Evolutionary conservation across 805 yeast genomes (phyloP).

Genomic region (Saccharomycopsis sp.): DNA sequence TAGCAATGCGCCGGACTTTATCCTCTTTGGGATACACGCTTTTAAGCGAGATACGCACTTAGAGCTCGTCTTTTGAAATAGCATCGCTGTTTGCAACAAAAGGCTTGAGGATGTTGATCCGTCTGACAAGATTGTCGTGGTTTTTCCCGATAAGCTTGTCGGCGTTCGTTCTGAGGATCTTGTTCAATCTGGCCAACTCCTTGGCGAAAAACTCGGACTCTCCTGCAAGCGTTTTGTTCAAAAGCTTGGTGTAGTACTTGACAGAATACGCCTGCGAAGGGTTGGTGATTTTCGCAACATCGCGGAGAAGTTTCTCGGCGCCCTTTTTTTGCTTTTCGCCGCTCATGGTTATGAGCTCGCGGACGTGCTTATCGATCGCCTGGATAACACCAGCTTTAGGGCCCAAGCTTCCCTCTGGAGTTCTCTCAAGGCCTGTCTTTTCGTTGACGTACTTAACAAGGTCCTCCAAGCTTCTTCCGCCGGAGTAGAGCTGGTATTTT

Average conservation of each 20-base stretch:
- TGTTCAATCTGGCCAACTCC: constrained; percentile 40
- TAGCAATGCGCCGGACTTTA: too few species aligned
- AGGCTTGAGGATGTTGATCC: constrained; percentile 41
- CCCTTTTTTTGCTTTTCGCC: constrained; percentile 22
- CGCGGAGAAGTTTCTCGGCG: constrained; percentile 32
- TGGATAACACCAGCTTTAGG: constrained; percentile 32
- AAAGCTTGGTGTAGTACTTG: constrained; percentile 43
- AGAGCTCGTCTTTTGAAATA: constrained; percentile 8
- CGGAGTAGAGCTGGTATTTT: constrained; percentile 27
- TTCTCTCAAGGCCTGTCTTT: constrained; percentile 32
- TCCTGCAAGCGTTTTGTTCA: constrained; percentile 39
- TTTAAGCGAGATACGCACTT: background rate
- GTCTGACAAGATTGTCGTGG: constrained; percentile 43
- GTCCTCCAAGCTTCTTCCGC: constrained; percentile 40
- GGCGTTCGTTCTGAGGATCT: constrained; percentile 29
- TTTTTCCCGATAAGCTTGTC: constrained; percentile 34
- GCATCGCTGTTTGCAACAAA: constrained; percentile 7
- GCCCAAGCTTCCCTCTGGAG: constrained; percentile 31
- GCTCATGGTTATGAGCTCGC: constrained; percentile 24
- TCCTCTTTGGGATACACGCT: too few species aligned
- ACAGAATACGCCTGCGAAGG: constrained; percentile 22
- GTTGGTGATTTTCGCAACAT: constrained; percentile 27
- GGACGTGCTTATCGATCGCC: constrained; percentile 26
- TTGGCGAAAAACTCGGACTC: constrained; percentile 34
- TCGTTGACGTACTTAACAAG: constrained; percentile 49